Percentiles rank a stretch among this genome's conserved stretches.
phyloP scores from a whole-genome alignment of 1,284 basidiomycete species.

The Ustilago loliicola region DNA sequence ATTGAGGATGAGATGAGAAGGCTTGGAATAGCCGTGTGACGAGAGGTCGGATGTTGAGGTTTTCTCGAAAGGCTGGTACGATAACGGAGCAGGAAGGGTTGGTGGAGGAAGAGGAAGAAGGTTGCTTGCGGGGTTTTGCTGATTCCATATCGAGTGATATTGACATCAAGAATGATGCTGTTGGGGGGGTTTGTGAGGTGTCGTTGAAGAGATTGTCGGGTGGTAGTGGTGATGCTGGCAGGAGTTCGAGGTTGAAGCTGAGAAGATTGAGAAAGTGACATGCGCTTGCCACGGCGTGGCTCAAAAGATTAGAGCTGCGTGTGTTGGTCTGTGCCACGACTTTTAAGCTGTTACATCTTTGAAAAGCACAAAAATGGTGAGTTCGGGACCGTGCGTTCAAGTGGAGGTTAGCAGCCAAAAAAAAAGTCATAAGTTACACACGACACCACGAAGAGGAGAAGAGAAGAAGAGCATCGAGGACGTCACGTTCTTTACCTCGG shows the following conservation, averaged over 20 bases:
- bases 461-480: not conserved
- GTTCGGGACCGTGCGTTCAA: conserved; percentile 8
- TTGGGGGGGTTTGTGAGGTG: not conserved
- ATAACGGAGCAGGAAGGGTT: conserved; percentile 54
- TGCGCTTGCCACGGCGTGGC: not conserved
- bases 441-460: conserved; percentile 8
- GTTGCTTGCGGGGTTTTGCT: conserved; percentile 29
- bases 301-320: not conserved
- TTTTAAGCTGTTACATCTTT: conserved; percentile 7
- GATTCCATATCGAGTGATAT: conserved; percentile 48
- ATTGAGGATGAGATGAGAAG: conserved; percentile 25
- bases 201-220: not conserved
- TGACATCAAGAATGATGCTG: conserved; percentile 30
- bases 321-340: conserved; percentile 9
- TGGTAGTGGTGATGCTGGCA: not conserved
- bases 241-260: not conserved
- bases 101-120: conserved; percentile 14
- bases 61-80: conserved; percentile 48
- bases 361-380: not conserved
- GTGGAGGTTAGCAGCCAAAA: not conserved
- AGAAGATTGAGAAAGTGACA: conserved; percentile 4
- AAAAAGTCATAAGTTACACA: conserved; percentile 10
- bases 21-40: conserved; percentile 71
- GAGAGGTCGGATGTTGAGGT: conserved; percentile 70
- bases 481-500: not conserved